phyloP scores from a whole-genome alignment of 148 eudicot genomes.

The Hydrangea macrophylla region DNA sequence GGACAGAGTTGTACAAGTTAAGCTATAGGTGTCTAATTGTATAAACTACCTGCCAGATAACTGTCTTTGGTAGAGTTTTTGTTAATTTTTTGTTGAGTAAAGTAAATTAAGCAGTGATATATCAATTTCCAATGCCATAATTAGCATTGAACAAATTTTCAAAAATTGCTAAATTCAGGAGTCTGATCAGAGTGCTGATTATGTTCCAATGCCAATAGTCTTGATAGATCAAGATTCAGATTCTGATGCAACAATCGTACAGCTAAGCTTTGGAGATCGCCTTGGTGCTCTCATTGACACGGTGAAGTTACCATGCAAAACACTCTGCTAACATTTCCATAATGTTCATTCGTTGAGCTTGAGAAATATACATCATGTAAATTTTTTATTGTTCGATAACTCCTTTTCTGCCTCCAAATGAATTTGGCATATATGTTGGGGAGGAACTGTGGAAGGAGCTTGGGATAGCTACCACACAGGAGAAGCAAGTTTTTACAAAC shows the following conservation, averaged over 20 bases:
- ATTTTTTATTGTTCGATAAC: neutral
- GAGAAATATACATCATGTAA: neutral
- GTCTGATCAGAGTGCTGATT: constrained; percentile 54
- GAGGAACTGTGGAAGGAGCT: neutral
- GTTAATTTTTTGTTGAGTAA: neutral
- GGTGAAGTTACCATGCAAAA: constrained; percentile 33
- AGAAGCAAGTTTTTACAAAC: neutral
- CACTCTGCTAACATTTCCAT: constrained; percentile 5
- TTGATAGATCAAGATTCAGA: constrained; percentile 83
- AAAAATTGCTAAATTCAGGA: constrained; percentile 29
- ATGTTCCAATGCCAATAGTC: constrained; percentile 81
- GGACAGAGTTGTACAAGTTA: neutral
- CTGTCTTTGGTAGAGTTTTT: neutral
- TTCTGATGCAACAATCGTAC: constrained; percentile 75
- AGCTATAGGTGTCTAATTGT: neutral
- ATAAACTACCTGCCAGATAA: neutral
- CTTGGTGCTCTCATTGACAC: constrained; percentile 96
- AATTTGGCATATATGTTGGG: neutral
- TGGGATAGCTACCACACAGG: neutral
- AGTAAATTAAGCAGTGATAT: neutral
- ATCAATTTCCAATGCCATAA: neutral
- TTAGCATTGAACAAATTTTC: neutral
- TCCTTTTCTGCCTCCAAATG: neutral
- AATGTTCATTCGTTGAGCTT: neutral
- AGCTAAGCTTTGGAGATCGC: constrained; percentile 97